Base-by-base conservation (phyloP, 495 filamentous ascomycete species). In the Rostrohypoxylon terebratum region DNA sequence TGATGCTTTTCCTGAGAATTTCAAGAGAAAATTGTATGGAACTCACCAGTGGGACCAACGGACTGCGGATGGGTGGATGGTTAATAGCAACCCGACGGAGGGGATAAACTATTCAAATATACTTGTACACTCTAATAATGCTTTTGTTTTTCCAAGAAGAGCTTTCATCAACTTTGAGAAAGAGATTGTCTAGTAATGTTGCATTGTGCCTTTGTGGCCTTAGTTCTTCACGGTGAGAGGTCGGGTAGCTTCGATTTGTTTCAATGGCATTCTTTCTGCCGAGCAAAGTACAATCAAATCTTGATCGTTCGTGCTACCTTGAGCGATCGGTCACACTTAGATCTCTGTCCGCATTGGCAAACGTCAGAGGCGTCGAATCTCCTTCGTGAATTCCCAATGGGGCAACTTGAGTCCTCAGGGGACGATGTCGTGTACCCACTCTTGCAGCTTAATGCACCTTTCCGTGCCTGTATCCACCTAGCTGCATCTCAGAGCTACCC, bases 391-490 rank as follows among this genome's bases (percentile, higher is more conserved):
- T 20, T 20, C 42, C 42, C 13, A 45, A 45, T 45, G 2, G 6
- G 18, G 42, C 20, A 45, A 45, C 16, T 45, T 13, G 14, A n/a
- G 14, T n/a, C 40, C 11, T 44, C 14, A 11, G 13, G 18, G 42
- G 1, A 45, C 42, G 42, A 50, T 50, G 47, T 20, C 11, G 47
- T 50, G 47, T 50, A 50, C 20, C 47, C 47, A 25, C 47, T 21
- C 18, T 50, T 50, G 47, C 47, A 50, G 47, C 3, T 50, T 50
- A 21, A 50, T 50, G 47, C 47, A 50, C n/a, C 21, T 8, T 50
- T 50, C 47, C 20, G 47, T 10, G 18, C 47, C 20, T 23, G 47
- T 50, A 25, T 4, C 47, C 47, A 21, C 47, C 47, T 20, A 11
- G 47, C 21, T 50, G 47, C 47, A 25, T 50, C 3, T 50, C 8